phyloP scores from a whole-genome alignment of 2,329 filamentous ascomycete genomes.

The Penicillium polonicum region DNA sequence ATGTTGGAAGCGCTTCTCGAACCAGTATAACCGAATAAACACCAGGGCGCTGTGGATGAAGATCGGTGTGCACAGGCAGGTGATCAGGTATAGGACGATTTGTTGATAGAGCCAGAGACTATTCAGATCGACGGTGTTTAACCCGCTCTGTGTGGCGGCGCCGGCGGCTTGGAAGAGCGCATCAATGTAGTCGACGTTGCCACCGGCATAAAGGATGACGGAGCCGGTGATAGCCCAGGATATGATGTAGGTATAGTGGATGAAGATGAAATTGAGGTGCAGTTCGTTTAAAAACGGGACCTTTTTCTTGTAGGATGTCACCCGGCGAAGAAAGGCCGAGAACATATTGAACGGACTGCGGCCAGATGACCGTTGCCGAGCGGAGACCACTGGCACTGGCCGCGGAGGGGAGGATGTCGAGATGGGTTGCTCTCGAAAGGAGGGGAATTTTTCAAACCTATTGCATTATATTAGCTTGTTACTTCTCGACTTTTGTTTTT shows the following conservation, averaged over 20 bases:
- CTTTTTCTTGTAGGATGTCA: constrained; percentile 30
- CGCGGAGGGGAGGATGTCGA: constrained; percentile 4
- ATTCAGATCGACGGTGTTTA: constrained; percentile 76
- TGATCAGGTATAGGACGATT: constrained; percentile 67
- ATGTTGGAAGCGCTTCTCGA: constrained; percentile 90
- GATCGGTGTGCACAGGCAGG: constrained; percentile 77
- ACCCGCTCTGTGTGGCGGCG: constrained; percentile 83
- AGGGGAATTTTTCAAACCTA: constrained; percentile 22
- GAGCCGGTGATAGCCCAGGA: constrained; percentile 70
- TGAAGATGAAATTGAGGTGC: constrained; percentile 46
- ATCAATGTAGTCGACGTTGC: constrained; percentile 74
- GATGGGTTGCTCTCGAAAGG: constrained; percentile 12
- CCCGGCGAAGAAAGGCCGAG: constrained; percentile 24
- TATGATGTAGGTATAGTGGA: constrained; percentile 73
- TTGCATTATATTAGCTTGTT: constrained; percentile 2
- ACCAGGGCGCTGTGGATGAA: constrained; percentile 83
- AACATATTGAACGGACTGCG: constrained; percentile 29
- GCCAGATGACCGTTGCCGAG: constrained; percentile 10
- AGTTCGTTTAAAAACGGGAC: constrained; percentile 40
- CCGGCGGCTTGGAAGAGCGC: constrained; percentile 85
- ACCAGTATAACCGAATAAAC: constrained; percentile 93
- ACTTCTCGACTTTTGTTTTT: not conserved
- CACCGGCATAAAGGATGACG: constrained; percentile 68
- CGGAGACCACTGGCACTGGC: constrained; percentile 11
- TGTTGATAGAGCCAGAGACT: constrained; percentile 69